These are phyloP conservation scores for Medicago lupulina DNA, from an alignment of 306 rosid genomes.

Conservation along the genomic window DNA sequence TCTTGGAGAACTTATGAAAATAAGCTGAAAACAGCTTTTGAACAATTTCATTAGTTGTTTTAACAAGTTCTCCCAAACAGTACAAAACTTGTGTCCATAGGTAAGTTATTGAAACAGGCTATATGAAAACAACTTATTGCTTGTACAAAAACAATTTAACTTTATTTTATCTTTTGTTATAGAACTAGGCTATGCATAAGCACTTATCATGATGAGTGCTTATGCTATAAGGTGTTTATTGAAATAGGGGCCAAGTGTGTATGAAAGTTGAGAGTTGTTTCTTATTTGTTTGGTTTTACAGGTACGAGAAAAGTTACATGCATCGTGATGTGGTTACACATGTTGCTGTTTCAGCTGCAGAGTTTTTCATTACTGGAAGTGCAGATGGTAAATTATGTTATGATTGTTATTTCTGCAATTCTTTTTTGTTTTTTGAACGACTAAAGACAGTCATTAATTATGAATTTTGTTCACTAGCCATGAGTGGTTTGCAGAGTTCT, in stretches of 20 bases:
- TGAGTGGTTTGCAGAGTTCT: background rate
- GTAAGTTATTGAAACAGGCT: no score
- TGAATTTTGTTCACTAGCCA: background rate
- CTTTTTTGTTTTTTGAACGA: background rate
- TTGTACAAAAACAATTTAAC: no score
- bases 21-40: no score
- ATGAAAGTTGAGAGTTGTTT: background rate
- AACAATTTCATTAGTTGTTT: no score
- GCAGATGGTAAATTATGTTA: constrained; percentile 65
- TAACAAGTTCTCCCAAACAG: no score
- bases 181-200: no score
- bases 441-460: background rate
- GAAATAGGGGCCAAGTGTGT: background rate
- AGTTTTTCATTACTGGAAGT: constrained; percentile 92
- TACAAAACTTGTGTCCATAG: no score
- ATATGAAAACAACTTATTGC: no score
- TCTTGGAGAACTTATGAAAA: no score
- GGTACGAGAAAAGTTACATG: constrained; percentile 99
- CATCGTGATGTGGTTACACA: constrained; percentile 96
- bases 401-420: constrained; percentile 7
- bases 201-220: background rate
- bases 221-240: background rate
- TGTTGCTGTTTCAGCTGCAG: constrained; percentile 90
- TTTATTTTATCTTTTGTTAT: no score
- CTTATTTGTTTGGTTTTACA: constrained; percentile 36